Base-by-base conservation (phyloP, 495 filamentous ascomycete species). In the Annulohypoxylon maeteangense region DNA sequence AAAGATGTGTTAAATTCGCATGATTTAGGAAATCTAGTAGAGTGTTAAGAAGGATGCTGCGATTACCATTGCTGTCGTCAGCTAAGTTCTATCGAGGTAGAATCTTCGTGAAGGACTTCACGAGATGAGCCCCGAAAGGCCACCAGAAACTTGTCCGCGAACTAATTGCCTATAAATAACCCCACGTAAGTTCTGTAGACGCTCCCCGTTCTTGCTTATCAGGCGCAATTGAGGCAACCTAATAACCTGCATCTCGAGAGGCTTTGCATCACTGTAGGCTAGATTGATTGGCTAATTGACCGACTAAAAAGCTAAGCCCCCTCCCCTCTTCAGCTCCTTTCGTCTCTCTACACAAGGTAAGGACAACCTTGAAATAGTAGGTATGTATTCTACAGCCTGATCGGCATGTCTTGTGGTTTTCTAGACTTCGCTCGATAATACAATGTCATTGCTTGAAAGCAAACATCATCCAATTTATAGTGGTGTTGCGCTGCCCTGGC, bases 391-490 rank as follows among this genome's bases (percentile, higher is more conserved):
- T 11, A 36, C 32, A 11, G 10, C 32, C 32, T 36, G 32, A 36
- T 11, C 32, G 32, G 32, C 4, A 3, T 3, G 10, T 36, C 14
- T 44, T 44, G 14, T 44, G 40, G 1, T n/a, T 16, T 6, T 44
- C 2, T 6, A 50, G 1, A 14, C 7, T 27, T 27, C 22, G 1
- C 11, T n/a, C 10, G 14, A 14, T 3, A 16, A 29, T 12, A 18
- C 22, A 6, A 48, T 59, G 29, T 31, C 54, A 32, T 27, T 31
- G 7, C 16, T 36, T 20, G 23, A 4, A 44, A 32, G 20, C 14
- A 23, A 1, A 7, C n/a, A 11, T 16, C 54, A 67, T 16, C 64
- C 64, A 27, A n/a, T 60, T 1, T 53, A 59, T 25, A 54, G 40
- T 14, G 36, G 51, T 7, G 14, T 18, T 29, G 50, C 27, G 1